A percentile compares a stretch with the other conserved stretches of the same genome.
These are phyloP conservation scores for Coemansia sp. DNA, from an alignment of 192 early-diverging fungal genomes.

Conservation along the genomic window DNA sequence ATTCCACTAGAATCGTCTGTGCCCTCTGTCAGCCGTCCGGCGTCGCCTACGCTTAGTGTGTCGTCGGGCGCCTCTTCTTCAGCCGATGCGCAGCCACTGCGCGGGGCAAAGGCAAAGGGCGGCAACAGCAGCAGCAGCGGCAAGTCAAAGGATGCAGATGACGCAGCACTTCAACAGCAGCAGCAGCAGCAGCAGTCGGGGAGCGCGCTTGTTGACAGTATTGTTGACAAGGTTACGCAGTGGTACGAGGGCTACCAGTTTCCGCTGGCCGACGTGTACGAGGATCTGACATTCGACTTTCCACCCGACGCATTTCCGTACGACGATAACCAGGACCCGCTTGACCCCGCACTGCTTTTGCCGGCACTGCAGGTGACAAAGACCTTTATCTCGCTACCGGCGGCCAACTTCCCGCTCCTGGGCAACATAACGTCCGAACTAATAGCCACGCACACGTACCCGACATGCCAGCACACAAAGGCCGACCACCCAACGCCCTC, in stretches of 20 bases:
- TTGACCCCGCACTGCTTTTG: conserved; percentile 66
- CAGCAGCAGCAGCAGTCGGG: conserved; percentile 3
- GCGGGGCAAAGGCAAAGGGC: conserved; percentile 3
- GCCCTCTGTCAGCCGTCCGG: conserved; percentile 20
- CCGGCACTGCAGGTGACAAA: conserved; percentile 68
- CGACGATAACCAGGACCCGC: conserved; percentile 60
- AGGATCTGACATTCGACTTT: conserved; percentile 56
- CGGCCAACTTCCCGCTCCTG: conserved; percentile 63
- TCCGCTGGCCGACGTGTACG: conserved; percentile 55
- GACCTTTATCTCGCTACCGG: conserved; percentile 62
- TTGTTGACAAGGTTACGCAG: conserved; percentile 42
- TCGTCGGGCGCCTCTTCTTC: conserved; percentile 22
- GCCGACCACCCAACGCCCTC: conserved; percentile 64
- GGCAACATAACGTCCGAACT: conserved; percentile 69
- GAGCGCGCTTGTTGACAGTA: conserved; percentile 35
- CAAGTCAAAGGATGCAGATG: conserved; percentile 8
- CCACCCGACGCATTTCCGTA: conserved; percentile 53
- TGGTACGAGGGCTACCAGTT: conserved; percentile 57
- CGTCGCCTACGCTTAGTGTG: conserved; percentile 31
- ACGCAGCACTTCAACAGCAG: background rate
- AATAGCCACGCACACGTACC: conserved; percentile 68
- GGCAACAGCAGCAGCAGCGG: conserved; percentile 6
- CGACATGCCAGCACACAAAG: conserved; percentile 70
- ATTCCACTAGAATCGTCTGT: conserved; percentile 1
- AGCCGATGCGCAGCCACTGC: background rate